These are phyloP conservation scores for Thraustotheca clavata DNA, from an alignment of 352 stramenopile genomes.

Conservation along the genomic window DNA sequence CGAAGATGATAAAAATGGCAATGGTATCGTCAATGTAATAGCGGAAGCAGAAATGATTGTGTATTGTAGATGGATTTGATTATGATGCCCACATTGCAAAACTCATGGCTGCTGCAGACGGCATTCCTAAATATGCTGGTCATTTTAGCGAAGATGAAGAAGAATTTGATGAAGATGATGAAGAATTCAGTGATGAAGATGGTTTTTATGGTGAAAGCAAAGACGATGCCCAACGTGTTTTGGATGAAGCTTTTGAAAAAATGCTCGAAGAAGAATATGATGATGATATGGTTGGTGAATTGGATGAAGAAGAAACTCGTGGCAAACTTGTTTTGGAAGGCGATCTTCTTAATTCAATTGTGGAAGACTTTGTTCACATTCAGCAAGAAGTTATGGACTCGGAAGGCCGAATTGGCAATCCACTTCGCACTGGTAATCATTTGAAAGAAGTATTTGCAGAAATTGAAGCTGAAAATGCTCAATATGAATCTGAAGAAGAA, in stretches of 20 bases:
- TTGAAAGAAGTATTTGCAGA: constrained; percentile 69
- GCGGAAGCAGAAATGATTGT: neutral
- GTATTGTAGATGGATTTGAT: constrained; percentile 64
- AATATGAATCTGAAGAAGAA: constrained; percentile 44
- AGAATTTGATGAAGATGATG: constrained; percentile 33
- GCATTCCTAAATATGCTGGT: constrained; percentile 54
- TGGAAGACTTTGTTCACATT: constrained; percentile 62
- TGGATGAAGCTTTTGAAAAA: constrained; percentile 86
- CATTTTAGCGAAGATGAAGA: constrained; percentile 66
- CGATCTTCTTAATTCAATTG: constrained; percentile 51
- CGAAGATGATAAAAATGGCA: constrained; percentile 23
- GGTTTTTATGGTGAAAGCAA: constrained; percentile 29
- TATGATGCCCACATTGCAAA: constrained; percentile 91
- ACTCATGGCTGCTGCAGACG: constrained; percentile 82
- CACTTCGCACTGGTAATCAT: constrained; percentile 49
- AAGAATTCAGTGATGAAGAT: constrained; percentile 54
- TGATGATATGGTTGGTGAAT: constrained; percentile 63
- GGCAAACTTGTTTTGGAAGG: constrained; percentile 63
- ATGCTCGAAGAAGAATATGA: constrained; percentile 76
- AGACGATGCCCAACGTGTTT: constrained; percentile 70
- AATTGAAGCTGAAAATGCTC: constrained; percentile 44
- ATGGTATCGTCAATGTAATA: constrained; percentile 1
- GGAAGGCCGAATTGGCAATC: constrained; percentile 72
- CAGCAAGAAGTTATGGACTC: constrained; percentile 63
- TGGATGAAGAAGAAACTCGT: constrained; percentile 46